Evolutionary conservation across 257 asterid species (phyloP).

Genomic region (Solanum stenotomum): DNA sequence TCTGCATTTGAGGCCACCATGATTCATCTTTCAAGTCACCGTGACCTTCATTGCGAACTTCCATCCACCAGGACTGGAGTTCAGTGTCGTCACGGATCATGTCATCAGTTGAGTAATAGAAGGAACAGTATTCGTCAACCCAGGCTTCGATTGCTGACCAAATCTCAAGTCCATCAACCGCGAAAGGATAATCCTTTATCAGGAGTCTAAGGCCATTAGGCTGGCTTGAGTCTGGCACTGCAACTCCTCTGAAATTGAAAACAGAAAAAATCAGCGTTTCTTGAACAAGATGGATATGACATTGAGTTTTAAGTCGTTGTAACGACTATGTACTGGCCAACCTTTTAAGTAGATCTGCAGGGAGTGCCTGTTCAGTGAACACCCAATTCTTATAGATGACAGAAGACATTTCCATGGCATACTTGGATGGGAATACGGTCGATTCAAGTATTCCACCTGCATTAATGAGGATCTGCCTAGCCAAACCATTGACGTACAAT

Average conservation of each 20-base stretch:
- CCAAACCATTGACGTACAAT: conserved; percentile 69
- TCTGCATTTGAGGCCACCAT: conserved; percentile 29
- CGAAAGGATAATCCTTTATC: conserved; percentile 23
- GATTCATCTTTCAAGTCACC: conserved; percentile 20
- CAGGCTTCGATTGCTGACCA: conserved; percentile 26
- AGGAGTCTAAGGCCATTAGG: conserved; percentile 13
- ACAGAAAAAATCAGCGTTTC: not conserved
- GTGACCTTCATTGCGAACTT: conserved; percentile 16
- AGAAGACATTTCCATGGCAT: conserved; percentile 74
- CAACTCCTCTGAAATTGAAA: conserved; percentile 22
- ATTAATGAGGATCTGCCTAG: conserved; percentile 71
- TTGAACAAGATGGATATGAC: not conserved
- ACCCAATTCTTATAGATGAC: conserved; percentile 55
- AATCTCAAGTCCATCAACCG: conserved; percentile 25
- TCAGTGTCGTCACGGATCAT: conserved; percentile 10
- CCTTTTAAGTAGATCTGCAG: conserved; percentile 75
- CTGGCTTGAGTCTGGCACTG: conserved; percentile 14
- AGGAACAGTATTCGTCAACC: conserved; percentile 16
- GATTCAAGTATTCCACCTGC: conserved; percentile 76
- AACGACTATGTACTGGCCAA: not conserved
- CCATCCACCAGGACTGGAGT: conserved; percentile 27
- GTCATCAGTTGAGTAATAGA: conserved; percentile 9
- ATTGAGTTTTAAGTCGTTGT: not conserved
- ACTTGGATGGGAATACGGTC: conserved; percentile 68
- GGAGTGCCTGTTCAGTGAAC: conserved; percentile 78